A percentile compares a stretch with the other conserved stretches of the same genome.
phyloP scores from a whole-genome alignment of 495 filamentous ascomycete genomes.

The Eremomyces bilateralis region DNA sequence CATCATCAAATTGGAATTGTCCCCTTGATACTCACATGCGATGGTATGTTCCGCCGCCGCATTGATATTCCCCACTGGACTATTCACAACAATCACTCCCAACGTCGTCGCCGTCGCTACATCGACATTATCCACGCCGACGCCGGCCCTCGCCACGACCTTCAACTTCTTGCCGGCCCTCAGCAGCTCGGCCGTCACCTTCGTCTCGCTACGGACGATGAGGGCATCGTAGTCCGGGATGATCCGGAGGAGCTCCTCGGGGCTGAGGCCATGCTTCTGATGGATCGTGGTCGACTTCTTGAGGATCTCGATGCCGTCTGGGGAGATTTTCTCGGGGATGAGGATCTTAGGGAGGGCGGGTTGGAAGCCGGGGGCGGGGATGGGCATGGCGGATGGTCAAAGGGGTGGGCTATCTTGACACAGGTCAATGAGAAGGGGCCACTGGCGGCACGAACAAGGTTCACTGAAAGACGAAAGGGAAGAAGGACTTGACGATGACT shows the following conservation, averaged over 20 bases:
- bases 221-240: slow-evolving; percentile 44
- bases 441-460: too few species aligned
- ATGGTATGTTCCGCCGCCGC: slow-evolving; percentile 51
- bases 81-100: slow-evolving; percentile 52
- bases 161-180: slow-evolving; percentile 34
- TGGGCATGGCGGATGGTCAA: slow-evolving; percentile 1
- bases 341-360: slow-evolving; percentile 30
- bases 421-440: too few species aligned
- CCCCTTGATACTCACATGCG: slow-evolving; percentile 15
- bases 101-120: slow-evolving; percentile 38
- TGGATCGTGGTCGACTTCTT: slow-evolving; percentile 34
- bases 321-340: slow-evolving; percentile 51
- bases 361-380: neutral
- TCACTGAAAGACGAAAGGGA: too few species aligned
- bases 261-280: slow-evolving; percentile 30
- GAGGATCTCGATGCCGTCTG: slow-evolving; percentile 43
- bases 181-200: slow-evolving; percentile 39
- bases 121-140: slow-evolving; percentile 60
- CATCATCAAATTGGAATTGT: slow-evolving; percentile 1
- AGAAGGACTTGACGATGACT: too few species aligned
- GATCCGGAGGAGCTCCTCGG: slow-evolving; percentile 31
- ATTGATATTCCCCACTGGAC: slow-evolving; percentile 44
- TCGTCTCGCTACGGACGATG: slow-evolving; percentile 50
- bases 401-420: too few species aligned
- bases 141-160: slow-evolving; percentile 53